Conservation (phyloP, 2,329 filamentous ascomycete species). For the Chaetomiaceae sp. region DNA sequence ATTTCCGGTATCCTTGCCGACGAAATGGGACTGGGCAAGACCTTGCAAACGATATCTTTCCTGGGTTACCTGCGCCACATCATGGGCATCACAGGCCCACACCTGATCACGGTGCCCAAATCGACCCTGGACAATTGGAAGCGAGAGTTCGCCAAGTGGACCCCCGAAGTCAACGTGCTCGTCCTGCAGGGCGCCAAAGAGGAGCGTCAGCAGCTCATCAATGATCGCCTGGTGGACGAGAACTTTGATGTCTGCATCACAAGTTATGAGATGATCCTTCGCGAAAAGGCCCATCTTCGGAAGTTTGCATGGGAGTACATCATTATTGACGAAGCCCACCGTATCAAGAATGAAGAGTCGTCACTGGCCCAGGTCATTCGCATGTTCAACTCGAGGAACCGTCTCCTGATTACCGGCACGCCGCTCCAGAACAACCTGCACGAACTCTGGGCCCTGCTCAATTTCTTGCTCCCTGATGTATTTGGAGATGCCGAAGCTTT, state of each 20-base stretch:
- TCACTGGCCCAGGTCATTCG: conserved; percentile 95
- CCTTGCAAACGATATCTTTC: conserved; percentile 94
- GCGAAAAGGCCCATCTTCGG: conserved; percentile 90
- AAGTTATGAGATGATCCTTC: conserved; percentile 97
- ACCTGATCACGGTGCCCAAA: conserved; percentile 89
- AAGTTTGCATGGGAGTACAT: conserved; percentile 99
- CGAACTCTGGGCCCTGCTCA: conserved; percentile 94
- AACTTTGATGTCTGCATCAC: conserved; percentile 98
- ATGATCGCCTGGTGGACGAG: conserved; percentile 84
- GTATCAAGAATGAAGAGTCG: conserved; percentile 99
- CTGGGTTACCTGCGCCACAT: conserved; percentile 91
- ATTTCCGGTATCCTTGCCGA: conserved; percentile 97
- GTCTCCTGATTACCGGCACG: conserved; percentile 91
- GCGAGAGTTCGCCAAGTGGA: conserved; percentile 90
- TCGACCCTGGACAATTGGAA: conserved; percentile 99
- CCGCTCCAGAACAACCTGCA: conserved; percentile 97
- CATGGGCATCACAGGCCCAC: conserved; percentile 82
- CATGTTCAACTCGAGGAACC: conserved; percentile 91
- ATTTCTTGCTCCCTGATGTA: conserved; percentile 96
- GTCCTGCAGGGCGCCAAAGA: conserved; percentile 95
- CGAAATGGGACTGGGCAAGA: conserved; percentile 98
- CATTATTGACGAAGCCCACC: conserved; percentile 95
- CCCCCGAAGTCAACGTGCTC: conserved; percentile 88
- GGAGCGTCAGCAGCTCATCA: conserved; percentile 81
- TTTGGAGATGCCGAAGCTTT: conserved; percentile 97